These are phyloP conservation scores for Trichocladium antarcticum DNA, from an alignment of 495 filamentous ascomycete genomes.

Conservation along the genomic window DNA sequence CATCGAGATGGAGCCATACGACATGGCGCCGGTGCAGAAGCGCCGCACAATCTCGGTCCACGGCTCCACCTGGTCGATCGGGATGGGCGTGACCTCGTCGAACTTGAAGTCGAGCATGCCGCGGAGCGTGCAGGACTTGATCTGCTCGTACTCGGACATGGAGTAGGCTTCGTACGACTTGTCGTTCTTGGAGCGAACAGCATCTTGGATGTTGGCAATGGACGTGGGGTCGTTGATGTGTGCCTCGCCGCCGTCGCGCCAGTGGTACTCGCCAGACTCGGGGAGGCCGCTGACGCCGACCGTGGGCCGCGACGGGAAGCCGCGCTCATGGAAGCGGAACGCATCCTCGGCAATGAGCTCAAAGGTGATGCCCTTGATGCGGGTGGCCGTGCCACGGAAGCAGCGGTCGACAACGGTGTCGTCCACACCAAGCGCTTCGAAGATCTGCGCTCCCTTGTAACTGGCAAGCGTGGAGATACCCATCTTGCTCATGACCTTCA, in stretches of 20 bases:
- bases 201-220: slow-evolving; percentile 97
- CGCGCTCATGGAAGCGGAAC: slow-evolving; percentile 92
- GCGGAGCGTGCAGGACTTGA: slow-evolving; percentile 94
- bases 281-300: slow-evolving; percentile 71
- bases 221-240: slow-evolving; percentile 93
- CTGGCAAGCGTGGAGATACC: slow-evolving; percentile 96
- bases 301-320: slow-evolving; percentile 76
- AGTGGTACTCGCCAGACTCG: slow-evolving; percentile 97
- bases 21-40: slow-evolving; percentile 99
- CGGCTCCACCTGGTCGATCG: slow-evolving; percentile 95
- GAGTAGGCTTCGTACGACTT: slow-evolving; percentile 99
- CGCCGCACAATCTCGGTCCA: slow-evolving; percentile 98
- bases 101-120: slow-evolving; percentile 98
- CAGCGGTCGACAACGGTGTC: slow-evolving; percentile 92
- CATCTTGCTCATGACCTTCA: slow-evolving; percentile 99
- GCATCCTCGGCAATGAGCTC: slow-evolving; percentile 94
- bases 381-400: slow-evolving; percentile 90
- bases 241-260: slow-evolving; percentile 97
- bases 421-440: slow-evolving; percentile 96
- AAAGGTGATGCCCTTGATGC: slow-evolving; percentile 92
- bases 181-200: slow-evolving; percentile 96
- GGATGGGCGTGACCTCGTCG: slow-evolving; percentile 73
- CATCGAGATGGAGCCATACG: slow-evolving; percentile 98
- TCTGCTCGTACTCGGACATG: slow-evolving; percentile 86
- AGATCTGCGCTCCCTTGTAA: slow-evolving; percentile 99